phyloP scores from a whole-genome alignment of 2,329 filamentous ascomycete species.

The Penicillium sp. region DNA sequence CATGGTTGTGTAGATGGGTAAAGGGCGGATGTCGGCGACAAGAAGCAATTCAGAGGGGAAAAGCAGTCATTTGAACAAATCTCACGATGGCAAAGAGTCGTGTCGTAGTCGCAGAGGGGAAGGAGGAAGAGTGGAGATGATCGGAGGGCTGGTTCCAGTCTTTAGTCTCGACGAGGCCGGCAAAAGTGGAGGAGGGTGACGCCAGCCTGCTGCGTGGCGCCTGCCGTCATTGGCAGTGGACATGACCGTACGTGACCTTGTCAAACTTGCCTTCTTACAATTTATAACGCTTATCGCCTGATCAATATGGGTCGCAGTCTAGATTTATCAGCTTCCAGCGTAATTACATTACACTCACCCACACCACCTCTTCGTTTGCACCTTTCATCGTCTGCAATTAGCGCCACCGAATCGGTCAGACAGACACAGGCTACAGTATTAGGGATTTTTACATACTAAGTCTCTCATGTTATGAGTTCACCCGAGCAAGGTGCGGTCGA shows the following conservation, averaged over 20 bases:
- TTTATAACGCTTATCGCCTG: neutral
- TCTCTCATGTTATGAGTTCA: neutral
- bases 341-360: neutral
- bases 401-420: neutral
- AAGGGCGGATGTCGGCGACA: conserved; percentile 24
- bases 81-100: neutral
- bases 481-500: conserved; percentile 5
- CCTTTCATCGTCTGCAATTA: neutral
- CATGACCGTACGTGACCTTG: neutral
- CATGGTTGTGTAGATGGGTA: conserved; percentile 29
- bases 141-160: neutral
- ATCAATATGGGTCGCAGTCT: too few relatives aligned
- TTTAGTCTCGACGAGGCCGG: conserved; percentile 9
- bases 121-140: conserved; percentile 13
- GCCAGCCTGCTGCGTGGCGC: conserved; percentile 20
- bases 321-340: neutral
- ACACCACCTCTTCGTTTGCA: neutral
- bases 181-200: conserved; percentile 21
- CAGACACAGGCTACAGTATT: neutral
- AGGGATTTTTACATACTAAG: neutral
- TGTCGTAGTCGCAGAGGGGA: conserved; percentile 1
- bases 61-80: conserved; percentile 1
- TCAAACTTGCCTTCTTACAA: neutral
- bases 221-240: conserved; percentile 7
- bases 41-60: neutral